phyloP scores from a whole-genome alignment of 345 rosid genomes.

The rapeseed (Brassica napus) region Da-Ae NC_063435.1:8420001-8420500 shows the following conservation, averaged over 20 bases:
- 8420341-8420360: background rate
- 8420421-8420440: background rate
- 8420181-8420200: background rate
- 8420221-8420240: too few relatives aligned
- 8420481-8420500: background rate
- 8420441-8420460: background rate
- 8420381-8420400: background rate
- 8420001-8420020: too few relatives aligned
- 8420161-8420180: background rate
- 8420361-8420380: background rate
- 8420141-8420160: background rate
- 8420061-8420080: too few relatives aligned
- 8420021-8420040: too few relatives aligned
- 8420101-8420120: background rate
- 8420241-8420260: background rate
- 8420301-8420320: background rate
- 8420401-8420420: background rate
- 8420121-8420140: background rate
- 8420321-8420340: background rate
- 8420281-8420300: background rate
- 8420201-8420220: background rate
- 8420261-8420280: background rate
- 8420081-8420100: too few relatives aligned
- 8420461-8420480: background rate
- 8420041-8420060: too few relatives aligned